Evolutionary conservation across 2,329 filamentous ascomycete species (phyloP).

Genomic region (Colletotrichum abscissum): DNA sequence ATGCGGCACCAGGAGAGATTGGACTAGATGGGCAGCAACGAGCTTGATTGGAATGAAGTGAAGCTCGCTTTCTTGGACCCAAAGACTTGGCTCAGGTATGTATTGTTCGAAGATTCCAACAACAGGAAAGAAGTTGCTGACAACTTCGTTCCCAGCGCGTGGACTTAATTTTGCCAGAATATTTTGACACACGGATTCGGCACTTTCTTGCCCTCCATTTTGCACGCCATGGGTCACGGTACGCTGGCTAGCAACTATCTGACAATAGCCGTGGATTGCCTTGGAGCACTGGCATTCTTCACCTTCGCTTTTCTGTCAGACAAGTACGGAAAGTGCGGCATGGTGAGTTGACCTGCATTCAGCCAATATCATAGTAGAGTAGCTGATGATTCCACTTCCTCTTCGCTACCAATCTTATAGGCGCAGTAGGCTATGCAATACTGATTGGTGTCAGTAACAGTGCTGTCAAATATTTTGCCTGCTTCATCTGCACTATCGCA

Average conservation of each 20-base stretch:
- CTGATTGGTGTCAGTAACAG: slow-evolving; percentile 59
- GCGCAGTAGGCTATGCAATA: slow-evolving; percentile 60
- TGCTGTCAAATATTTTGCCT: slow-evolving; percentile 60
- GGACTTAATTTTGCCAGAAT: slow-evolving; percentile 64
- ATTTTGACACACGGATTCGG: slow-evolving; percentile 66
- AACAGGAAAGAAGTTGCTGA: no score
- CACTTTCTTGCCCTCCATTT: slow-evolving; percentile 67
- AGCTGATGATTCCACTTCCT: slow-evolving; percentile 52
- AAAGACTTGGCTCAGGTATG: slow-evolving; percentile 61
- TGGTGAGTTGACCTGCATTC: slow-evolving; percentile 38
- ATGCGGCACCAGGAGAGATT: slow-evolving; percentile 55
- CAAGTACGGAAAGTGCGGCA: slow-evolving; percentile 40
- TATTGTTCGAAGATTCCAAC: neutral
- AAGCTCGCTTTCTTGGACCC: slow-evolving; percentile 58
- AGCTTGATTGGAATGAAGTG: slow-evolving; percentile 64
- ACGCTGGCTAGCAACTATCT: slow-evolving; percentile 63
- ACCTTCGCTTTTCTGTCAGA: slow-evolving; percentile 59
- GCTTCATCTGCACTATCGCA: slow-evolving; percentile 58
- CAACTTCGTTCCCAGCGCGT: slow-evolving; percentile 38
- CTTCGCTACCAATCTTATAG: slow-evolving; percentile 64
- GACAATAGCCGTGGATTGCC: slow-evolving; percentile 66
- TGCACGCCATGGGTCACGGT: slow-evolving; percentile 62
- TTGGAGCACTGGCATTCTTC: slow-evolving; percentile 59
- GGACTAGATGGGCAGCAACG: slow-evolving; percentile 59
- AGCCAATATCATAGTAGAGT: no score